Evolutionary conservation across 495 filamentous ascomycete genomes (phyloP).

Genomic region (Aspergillus panamensis): DNA sequence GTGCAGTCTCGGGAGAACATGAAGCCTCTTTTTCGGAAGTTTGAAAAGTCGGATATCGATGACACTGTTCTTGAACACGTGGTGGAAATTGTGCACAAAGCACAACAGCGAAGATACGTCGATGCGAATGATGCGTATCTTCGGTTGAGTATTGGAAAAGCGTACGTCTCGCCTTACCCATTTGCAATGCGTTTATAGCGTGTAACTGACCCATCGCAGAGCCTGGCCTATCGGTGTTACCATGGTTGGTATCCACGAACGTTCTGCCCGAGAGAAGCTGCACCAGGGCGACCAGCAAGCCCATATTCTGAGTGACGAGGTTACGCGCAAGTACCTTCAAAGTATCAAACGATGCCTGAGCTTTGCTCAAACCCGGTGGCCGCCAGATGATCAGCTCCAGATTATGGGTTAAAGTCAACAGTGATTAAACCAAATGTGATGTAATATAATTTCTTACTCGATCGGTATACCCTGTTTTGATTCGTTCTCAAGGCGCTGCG

Average conservation of each 20-base stretch:
- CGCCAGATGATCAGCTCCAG: slow-evolving; percentile 86
- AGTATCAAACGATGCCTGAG: slow-evolving; percentile 97
- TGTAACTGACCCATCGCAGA: slow-evolving; percentile 28
- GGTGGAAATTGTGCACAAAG: slow-evolving; percentile 88
- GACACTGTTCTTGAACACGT: slow-evolving; percentile 76
- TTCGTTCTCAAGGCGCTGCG: background rate
- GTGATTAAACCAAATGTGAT: background rate
- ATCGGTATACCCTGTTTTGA: background rate
- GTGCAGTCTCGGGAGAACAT: slow-evolving; percentile 78
- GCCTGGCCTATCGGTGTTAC: slow-evolving; percentile 99
- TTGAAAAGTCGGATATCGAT: slow-evolving; percentile 76
- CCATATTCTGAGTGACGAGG: slow-evolving; percentile 96
- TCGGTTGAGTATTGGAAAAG: slow-evolving; percentile 92
- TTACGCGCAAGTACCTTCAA: slow-evolving; percentile 91
- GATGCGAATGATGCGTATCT: slow-evolving; percentile 96
- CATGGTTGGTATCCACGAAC: slow-evolving; percentile 99
- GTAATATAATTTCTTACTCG: background rate
- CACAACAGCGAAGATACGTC: slow-evolving; percentile 86
- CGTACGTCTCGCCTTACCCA: slow-evolving; percentile 42
- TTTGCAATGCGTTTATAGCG: background rate
- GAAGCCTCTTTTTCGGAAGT: slow-evolving; percentile 82
- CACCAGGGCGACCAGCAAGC: slow-evolving; percentile 84
- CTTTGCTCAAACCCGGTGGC: slow-evolving; percentile 96
- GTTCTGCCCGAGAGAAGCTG: slow-evolving; percentile 89
- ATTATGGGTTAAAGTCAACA: slow-evolving; percentile 73